A percentile compares a stretch with the other conserved stretches of the same genome.
These are phyloP conservation scores for Detonula confervacea DNA, from an alignment of 352 stramenopile genomes.

Conservation along the genomic window DNA sequence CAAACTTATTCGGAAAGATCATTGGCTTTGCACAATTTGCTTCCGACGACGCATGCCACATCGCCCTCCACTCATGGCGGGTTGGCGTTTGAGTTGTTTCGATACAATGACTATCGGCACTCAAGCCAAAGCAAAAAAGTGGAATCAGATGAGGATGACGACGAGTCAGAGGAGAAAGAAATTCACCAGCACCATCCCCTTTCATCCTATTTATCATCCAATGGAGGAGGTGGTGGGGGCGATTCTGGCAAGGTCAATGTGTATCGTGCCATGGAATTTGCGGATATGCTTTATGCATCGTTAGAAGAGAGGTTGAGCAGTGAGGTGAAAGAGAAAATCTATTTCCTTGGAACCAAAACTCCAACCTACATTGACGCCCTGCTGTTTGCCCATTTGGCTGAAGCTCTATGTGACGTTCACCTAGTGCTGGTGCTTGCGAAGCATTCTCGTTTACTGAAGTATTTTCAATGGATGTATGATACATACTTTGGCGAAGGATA, in stretches of 20 bases:
- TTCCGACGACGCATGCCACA: slow-evolving; percentile 23
- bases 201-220: slow-evolving; percentile 21
- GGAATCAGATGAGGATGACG: not conserved
- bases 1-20: slow-evolving; percentile 59
- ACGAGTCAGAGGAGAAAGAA: not conserved
- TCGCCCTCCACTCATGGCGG: slow-evolving; percentile 5
- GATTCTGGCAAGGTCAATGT: slow-evolving; percentile 50
- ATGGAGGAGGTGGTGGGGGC: slow-evolving; percentile 40
- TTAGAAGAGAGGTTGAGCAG: slow-evolving; percentile 34
- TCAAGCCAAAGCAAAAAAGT: not conserved
- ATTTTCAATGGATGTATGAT: slow-evolving; percentile 71
- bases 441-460: slow-evolving; percentile 60
- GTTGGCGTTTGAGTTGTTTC: slow-evolving; percentile 47
- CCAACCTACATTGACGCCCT: slow-evolving; percentile 58
- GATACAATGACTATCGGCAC: slow-evolving; percentile 45
- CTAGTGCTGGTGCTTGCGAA: slow-evolving; percentile 69
- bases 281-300: slow-evolving; percentile 38
- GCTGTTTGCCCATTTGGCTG: slow-evolving; percentile 73
- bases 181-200: slow-evolving; percentile 42
- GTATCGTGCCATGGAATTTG: slow-evolving; percentile 49
- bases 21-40: slow-evolving; percentile 41
- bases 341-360: slow-evolving; percentile 43
- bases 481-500: slow-evolving; percentile 59
- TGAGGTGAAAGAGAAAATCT: not conserved
- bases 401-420: slow-evolving; percentile 76